Conservation (phyloP, 2,329 filamentous ascomycete species). For the Penicillium sp. region DNA sequence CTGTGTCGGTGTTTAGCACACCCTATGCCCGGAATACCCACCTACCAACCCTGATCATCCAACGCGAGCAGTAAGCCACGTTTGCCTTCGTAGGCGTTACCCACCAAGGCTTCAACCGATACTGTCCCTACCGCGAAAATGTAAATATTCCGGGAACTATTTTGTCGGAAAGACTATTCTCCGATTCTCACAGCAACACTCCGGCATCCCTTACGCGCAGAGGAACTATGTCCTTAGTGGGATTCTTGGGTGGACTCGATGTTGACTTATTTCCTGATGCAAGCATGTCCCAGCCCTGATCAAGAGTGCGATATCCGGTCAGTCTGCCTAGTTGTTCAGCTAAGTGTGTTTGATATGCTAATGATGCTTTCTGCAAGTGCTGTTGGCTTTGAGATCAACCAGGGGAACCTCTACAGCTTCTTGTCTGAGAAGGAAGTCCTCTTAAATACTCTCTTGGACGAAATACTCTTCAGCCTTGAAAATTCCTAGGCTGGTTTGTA, state of each 20-base stretch:
- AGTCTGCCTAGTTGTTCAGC: neutral
- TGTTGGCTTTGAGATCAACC: neutral
- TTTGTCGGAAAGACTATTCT: neutral
- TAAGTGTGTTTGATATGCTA: too few relatives aligned
- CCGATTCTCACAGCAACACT: neutral
- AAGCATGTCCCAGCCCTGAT: neutral
- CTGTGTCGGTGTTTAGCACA: neutral
- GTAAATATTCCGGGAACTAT: neutral
- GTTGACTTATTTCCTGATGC: neutral
- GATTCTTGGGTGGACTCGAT: neutral
- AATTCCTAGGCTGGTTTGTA: conserved; percentile 8
- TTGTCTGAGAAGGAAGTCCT: neutral
- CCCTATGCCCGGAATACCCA: neutral
- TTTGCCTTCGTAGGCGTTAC: neutral
- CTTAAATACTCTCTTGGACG: neutral
- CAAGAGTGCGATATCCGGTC: neutral
- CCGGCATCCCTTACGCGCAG: neutral
- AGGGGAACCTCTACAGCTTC: neutral
- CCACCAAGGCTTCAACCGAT: neutral
- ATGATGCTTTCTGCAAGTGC: neutral
- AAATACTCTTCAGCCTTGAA: conserved; percentile 4
- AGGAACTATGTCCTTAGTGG: conserved; percentile 1
- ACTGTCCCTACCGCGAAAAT: neutral
- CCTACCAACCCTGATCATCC: neutral
- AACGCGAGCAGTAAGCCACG: neutral